A percentile compares a stretch with the other conserved stretches of the same genome.
phyloP scores from a whole-genome alignment of 208 protist species.

The Wallacemonas rigidus region DNA sequence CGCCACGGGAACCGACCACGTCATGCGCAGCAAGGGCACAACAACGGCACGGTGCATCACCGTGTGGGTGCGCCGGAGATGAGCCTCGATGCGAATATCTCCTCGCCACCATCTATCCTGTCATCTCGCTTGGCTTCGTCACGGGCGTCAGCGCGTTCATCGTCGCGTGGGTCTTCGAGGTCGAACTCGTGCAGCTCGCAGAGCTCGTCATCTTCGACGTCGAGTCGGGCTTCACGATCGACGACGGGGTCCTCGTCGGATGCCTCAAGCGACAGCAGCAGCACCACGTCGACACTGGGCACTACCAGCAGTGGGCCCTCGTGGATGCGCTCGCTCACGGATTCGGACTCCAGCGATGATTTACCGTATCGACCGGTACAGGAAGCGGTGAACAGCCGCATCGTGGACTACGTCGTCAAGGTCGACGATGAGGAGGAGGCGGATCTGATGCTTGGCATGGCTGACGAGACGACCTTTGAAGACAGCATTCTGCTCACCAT shows the following conservation, averaged over 20 bases:
- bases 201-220: constrained; percentile 12
- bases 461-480: constrained; percentile 57
- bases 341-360: constrained; percentile 23
- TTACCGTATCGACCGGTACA: constrained; percentile 12
- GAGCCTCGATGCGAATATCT: too few species aligned
- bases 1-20: too few species aligned
- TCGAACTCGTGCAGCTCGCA: neutral
- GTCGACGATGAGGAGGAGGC: constrained; percentile 91
- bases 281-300: neutral
- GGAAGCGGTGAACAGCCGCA: constrained; percentile 14
- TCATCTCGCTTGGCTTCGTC: neutral
- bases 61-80: too few species aligned
- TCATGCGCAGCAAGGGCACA: too few species aligned
- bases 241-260: constrained; percentile 22
- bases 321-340: constrained; percentile 19
- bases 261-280: constrained; percentile 6
- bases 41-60: too few species aligned
- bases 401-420: constrained; percentile 74
- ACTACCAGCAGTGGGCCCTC: neutral
- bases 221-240: neutral
- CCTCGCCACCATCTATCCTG: too few species aligned
- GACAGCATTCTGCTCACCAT: constrained; percentile 78
- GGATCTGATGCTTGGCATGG: constrained; percentile 83
- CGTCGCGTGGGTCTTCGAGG: neutral
- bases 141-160: neutral